phyloP scores from a whole-genome alignment of 495 filamentous ascomycete species.

The Evansstolkia leycettana region DNA sequence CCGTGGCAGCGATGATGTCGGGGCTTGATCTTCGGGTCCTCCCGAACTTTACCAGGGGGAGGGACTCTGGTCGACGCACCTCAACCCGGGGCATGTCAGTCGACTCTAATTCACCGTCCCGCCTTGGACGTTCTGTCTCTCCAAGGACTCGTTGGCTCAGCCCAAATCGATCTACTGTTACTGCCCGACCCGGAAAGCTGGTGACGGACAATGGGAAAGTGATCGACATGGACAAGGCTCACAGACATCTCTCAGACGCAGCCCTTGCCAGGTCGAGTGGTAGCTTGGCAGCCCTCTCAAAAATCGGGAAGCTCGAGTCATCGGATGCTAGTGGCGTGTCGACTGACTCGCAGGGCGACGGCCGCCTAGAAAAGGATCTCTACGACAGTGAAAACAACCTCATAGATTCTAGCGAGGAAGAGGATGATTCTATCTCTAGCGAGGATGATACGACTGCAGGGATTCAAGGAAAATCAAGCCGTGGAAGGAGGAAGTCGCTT shows the following conservation, averaged over 20 bases:
- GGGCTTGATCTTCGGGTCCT: constrained; percentile 23
- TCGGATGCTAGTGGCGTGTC: constrained; percentile 18
- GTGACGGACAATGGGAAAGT: constrained; percentile 38
- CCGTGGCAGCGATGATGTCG: constrained; percentile 29
- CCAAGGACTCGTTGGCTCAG: constrained; percentile 34
- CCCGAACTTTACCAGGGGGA: constrained; percentile 24
- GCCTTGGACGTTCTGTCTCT: constrained; percentile 46
- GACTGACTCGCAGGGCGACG: constrained; percentile 21
- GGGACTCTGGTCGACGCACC: constrained; percentile 32
- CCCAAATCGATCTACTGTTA: constrained; percentile 20
- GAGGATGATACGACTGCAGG: constrained; percentile 25
- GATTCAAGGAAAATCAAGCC: not conserved
- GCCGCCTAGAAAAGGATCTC: constrained; percentile 64
- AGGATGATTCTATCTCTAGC: constrained; percentile 33
- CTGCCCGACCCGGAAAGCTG: constrained; percentile 25
- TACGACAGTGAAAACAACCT: constrained; percentile 43
- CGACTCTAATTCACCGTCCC: constrained; percentile 52
- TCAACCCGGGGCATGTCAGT: constrained; percentile 37
- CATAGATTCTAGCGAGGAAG: constrained; percentile 41
- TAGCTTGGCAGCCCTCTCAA: constrained; percentile 37
- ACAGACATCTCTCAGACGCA: constrained; percentile 54
- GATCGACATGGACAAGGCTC: constrained; percentile 45
- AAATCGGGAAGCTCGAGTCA: constrained; percentile 16
- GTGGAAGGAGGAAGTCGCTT: constrained; percentile 12
- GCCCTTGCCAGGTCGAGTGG: constrained; percentile 43